Base-by-base conservation (phyloP, 805 yeast species). In the Yamadazyma scolyti region DNA sequence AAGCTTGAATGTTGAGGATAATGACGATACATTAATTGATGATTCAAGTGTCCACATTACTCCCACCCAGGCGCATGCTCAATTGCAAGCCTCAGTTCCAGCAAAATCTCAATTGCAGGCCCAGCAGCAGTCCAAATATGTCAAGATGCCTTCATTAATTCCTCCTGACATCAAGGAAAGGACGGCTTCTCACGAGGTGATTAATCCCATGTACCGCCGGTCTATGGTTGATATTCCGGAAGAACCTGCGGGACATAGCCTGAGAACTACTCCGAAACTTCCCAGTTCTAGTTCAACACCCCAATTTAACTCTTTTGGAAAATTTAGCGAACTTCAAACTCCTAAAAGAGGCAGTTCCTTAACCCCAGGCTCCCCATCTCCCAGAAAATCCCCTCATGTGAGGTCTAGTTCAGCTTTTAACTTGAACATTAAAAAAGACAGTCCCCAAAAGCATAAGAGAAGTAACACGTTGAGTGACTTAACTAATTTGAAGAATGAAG, bases 1-100 rank as follows among this genome's bases (percentile, higher is more conserved):
- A n/a, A n/a, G n/a, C n/a, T n/a, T 25, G 15, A 19, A 16, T 16
- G 21, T 22, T 10, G 25, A 33, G 16, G 52, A 49, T 15, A 50
- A 51, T 23, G 58, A 54, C 12, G 55, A 48, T 15, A 54, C 59
- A 6, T 39, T 53, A 23, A 44, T 47, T 11, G 56, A 52, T 16
- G 48, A 46, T n/a, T 27, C 26, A 10, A 5, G 19, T 4, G 23
- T 11, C 23, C 15, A 16, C 8, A 4, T 4, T 9, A 9, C n/a
- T 9, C 5, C 12, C 5, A 20, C 34, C 3, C 5, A 25, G 8
- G 10, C 18, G 12, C 25, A 28, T 9, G 25, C 20, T 3, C 23
- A 14, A 6, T 13, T 21, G 13, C 16, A 13, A 13, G 5, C n/a
- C 8, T 11, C 34, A 9, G 16, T 23, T 14, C 30, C n/a, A 4